phyloP scores from a whole-genome alignment of 164 flowering plant species.

The Warburgia ugandensis region DNA sequence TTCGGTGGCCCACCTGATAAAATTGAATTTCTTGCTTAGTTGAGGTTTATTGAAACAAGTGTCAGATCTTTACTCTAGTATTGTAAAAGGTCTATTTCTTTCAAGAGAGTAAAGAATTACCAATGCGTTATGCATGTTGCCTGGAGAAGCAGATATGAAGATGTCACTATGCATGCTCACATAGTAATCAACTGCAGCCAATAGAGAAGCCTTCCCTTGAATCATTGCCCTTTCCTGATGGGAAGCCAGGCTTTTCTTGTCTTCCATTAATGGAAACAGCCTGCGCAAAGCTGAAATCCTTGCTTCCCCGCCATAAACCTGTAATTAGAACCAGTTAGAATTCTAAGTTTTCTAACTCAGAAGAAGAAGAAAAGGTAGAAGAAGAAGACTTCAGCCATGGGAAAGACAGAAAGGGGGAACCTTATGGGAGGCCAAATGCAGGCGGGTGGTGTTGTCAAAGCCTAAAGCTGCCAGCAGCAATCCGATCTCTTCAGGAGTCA shows the following conservation, averaged over 20 bases:
- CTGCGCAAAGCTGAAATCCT: constrained; percentile 63
- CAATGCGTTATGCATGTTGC: constrained; percentile 99
- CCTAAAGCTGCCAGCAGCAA: constrained; percentile 87
- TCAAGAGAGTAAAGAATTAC: constrained; percentile 27
- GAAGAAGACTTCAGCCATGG: too few relatives aligned
- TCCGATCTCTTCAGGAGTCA: constrained; percentile 98
- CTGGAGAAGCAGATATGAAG: constrained; percentile 97
- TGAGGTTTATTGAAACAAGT: not conserved
- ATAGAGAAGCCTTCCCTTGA: constrained; percentile 83
- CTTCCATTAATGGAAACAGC: constrained; percentile 85
- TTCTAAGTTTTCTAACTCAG: not conserved
- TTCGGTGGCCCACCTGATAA: constrained; percentile 81
- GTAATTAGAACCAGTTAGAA: constrained; percentile 6
- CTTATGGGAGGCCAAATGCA: constrained; percentile 99
- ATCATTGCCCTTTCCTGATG: constrained; percentile 54
- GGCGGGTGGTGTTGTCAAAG: constrained; percentile 78
- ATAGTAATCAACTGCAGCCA: constrained; percentile 91
- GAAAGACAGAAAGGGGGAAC: constrained; percentile 20
- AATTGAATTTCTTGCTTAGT: not conserved
- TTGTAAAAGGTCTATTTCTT: not conserved
- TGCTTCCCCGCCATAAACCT: constrained; percentile 99
- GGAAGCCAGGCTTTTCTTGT: constrained; percentile 90
- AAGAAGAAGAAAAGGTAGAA: not conserved
- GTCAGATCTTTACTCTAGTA: not conserved
- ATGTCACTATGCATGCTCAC: constrained; percentile 95